Evolutionary conservation across 371 early-diverging fungal species (phyloP).

Genomic region (Synchytrium microbalum): DNA sequence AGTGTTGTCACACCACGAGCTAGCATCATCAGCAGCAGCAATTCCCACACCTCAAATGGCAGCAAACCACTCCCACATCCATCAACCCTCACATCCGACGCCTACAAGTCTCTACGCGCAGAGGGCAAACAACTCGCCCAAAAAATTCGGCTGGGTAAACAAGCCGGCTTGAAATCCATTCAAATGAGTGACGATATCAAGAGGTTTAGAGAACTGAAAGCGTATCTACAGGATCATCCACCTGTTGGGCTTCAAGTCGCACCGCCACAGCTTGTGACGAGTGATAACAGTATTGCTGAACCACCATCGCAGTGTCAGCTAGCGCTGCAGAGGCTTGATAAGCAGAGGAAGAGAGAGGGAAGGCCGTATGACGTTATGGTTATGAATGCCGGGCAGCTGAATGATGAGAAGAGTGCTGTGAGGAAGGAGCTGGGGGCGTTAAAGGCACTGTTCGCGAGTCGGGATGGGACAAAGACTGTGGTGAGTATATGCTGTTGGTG

Average conservation of each 20-base stretch:
- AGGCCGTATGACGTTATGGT: constrained; percentile 16
- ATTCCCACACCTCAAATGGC: too few relatives aligned
- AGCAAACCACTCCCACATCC: not conserved
- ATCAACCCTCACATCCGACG: not conserved
- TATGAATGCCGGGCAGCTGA: constrained; percentile 17
- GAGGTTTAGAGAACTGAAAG: not conserved
- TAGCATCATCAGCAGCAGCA: too few relatives aligned
- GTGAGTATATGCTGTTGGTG: too few relatives aligned
- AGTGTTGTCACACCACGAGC: too few relatives aligned
- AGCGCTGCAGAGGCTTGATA: constrained; percentile 11
- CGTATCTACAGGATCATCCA: not conserved
- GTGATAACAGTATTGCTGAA: not conserved
- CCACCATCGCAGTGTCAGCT: constrained; percentile 7
- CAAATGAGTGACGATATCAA: constrained; percentile 1
- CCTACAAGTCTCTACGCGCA: not conserved
- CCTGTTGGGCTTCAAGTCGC: not conserved
- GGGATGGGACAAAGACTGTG: constrained; percentile 2
- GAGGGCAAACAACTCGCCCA: not conserved
- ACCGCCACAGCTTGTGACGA: not conserved
- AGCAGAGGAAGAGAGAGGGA: constrained; percentile 12
- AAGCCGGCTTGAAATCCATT: not conserved
- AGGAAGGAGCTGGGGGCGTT: constrained; percentile 20
- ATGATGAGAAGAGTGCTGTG: constrained; percentile 20
- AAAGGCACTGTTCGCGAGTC: constrained; percentile 15
- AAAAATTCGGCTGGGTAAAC: not conserved